Base-by-base conservation (phyloP, 345 rosid species). In the Hibiscus mutabilis region DNA sequence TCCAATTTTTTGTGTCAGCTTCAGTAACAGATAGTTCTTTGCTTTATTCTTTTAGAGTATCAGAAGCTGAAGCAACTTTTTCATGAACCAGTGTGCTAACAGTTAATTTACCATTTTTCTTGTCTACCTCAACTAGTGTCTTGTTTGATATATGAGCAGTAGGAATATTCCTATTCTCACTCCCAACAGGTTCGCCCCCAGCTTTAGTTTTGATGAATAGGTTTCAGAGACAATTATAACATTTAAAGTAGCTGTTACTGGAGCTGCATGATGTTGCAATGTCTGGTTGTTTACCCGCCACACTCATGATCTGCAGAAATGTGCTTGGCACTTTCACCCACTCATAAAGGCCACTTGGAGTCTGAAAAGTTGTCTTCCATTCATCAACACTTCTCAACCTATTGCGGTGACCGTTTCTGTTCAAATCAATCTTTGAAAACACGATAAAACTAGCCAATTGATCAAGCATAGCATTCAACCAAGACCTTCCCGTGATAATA, bases 231-330 rank as follows among this genome's bases (percentile, higher is more conserved):
- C 42, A 37, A 37, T 88, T 59, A 91, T 77, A 53, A 97, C 96
- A 85, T 89, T 89, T 74, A 91, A 75, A 75, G 88, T 78, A 70
- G 97, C 91, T 57, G 84, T 89, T 33, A 89, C 96, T 16, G 88
- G 82, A 57, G 96, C 88, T 27, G 86, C 92, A 72, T 93, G 96
- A 84, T 88, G 92, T 93, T 69, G 96, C 98, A 68, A 74, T 64
- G 14, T 86, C 91, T 73, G 86, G 66, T 74, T 37, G 42, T 37
- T 37, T 37, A 37, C 42, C 11, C 42, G 1, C 42, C 42, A 37
- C 42, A 37, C 42, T 37, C 42, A 37, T 37, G 42, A 37, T 37
- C 42, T 11, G 42, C 42, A 37, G 11, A 37, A 37, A 37, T 37
- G 11, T 37, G 42, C 42, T 37, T 37, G 42, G 42, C 11, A 8